Evolutionary conservation across 169 alveolate genomes (phyloP), one percentile per base, ranked within the genome.

Genomic region (Babesia divergens): DNA sequence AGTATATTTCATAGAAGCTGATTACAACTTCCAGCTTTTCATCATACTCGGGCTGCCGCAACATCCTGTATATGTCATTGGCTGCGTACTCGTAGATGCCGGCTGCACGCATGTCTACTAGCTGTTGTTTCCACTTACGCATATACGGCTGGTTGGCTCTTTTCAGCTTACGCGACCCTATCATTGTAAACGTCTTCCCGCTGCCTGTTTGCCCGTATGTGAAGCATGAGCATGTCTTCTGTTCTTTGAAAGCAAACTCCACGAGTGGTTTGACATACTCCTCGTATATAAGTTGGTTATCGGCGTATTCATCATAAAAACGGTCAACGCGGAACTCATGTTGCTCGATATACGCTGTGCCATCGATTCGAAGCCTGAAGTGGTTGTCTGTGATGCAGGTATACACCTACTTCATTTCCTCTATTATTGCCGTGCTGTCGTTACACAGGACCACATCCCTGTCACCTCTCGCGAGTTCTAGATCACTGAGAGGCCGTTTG

Each of bases 1-100:
- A 97, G 83, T 98, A 98, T 53, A 98, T 97, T 86, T 98, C 99
- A 80, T 95, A 97, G 91, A 97, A 98, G 51, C 99, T 94, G 32
- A 97, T 95, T 28, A 95, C 86, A 24, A 90, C 90, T 42, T 83
- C 89, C 31, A 62, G 66, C 50, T 74, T 71, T 14, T 64, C 65
- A 18, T 58, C 77, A 54, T 67, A 81, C 38, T 89, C 91, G 35
- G 89, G 90, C 35, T 87, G 75, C 35, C 77, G 84, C 43, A 93
- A 87, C 28, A 90, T 75, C 44, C 90, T 81, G 83, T 94, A 95
- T 14, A 97, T 91, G 81, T 96, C 98, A 32, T 91, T 90, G 18
- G 96, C 96, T 3, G 99, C 98, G 32, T 95, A 84, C 46, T 94
- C 93, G 71, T 95, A 96, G 49, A 96, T 88, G 31, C 99, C 99